Base-by-base conservation (phyloP, 805 yeast species). In the Ogataea saltuana region DNA sequence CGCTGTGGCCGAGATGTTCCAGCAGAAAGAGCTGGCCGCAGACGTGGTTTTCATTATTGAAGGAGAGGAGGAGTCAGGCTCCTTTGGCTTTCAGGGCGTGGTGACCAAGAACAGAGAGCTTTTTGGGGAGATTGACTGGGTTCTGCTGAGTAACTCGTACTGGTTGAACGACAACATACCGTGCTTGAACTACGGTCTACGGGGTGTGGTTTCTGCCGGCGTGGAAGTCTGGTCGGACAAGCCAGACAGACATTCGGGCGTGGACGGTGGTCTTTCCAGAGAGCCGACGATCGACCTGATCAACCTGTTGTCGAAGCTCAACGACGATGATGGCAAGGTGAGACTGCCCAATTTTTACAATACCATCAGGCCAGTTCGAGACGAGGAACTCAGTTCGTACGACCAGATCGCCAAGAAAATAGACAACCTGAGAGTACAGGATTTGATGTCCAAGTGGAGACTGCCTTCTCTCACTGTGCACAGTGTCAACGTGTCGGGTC, bases 31-130 rank as follows among this genome's bases (percentile, higher is more conserved):
- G 33, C 71, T 93, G 16, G 68, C 71, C 6, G 74, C 83, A 34
- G 96, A 91, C 60, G 83, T 91, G 3, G 80, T 85, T 0, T 90
- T 93, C 55, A 58, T 91, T 12, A 73, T 91, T 37, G 99, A 91
- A 65, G 99, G 99, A 33, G 97, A 89, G 62, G 99, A 93, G 64
- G 99, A 91, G 62, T 77, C 87, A 44, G 98, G 97, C 1, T 87
- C 96, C 0, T 76, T 76, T 54, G 97, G 97, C 0, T 88, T 91
- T 59, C 81, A 81, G 54, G 73, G 79, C 3, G 81, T 84, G 0
- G 76, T 91, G n/a, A 55, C 59, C 19, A 60, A 71, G 23, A 66
- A 83, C 55, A 69, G 72, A 43, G 63, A 62, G 1, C 46, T 76
- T 4, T 80, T 90, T 54, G 90, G 90, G 1, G 69, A 75, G 8